Conservation (phyloP, 2,329 filamentous ascomycete genomes). For the Teratosphaeria gauchensis region DNA sequence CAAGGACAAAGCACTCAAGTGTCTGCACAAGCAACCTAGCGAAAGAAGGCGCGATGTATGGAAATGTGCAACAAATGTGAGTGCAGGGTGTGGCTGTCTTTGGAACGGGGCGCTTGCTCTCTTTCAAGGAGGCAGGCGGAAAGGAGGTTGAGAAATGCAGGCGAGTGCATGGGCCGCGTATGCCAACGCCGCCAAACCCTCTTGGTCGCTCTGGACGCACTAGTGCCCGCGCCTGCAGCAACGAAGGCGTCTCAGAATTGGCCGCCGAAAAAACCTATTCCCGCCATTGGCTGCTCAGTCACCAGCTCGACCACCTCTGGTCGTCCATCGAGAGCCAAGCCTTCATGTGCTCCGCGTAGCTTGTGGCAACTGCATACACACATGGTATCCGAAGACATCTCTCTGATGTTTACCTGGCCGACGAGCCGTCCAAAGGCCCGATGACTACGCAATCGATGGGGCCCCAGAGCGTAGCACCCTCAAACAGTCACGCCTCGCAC, state of each 20-base stretch:
- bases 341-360: background rate
- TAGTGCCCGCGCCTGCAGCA: background rate
- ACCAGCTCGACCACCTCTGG: background rate
- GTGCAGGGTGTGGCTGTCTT: constrained; percentile 3
- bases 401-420: background rate
- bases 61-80: constrained; percentile 2
- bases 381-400: background rate
- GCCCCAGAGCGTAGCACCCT: background rate
- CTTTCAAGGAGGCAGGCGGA: constrained; percentile 13
- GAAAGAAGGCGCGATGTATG: constrained; percentile 13
- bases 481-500: background rate
- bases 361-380: background rate
- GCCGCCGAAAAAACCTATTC: background rate
- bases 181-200: background rate
- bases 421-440: background rate
- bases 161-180: constrained; percentile 6
- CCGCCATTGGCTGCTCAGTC: background rate
- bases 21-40: constrained; percentile 4
- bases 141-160: constrained; percentile 7
- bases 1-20: background rate
- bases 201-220: background rate
- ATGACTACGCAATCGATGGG: background rate
- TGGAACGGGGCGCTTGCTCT: constrained; percentile 12
- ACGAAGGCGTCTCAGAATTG: background rate
- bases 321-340: background rate